Conservation (phyloP, 306 rosid genomes). For the Castanea mollissima region DNA sequence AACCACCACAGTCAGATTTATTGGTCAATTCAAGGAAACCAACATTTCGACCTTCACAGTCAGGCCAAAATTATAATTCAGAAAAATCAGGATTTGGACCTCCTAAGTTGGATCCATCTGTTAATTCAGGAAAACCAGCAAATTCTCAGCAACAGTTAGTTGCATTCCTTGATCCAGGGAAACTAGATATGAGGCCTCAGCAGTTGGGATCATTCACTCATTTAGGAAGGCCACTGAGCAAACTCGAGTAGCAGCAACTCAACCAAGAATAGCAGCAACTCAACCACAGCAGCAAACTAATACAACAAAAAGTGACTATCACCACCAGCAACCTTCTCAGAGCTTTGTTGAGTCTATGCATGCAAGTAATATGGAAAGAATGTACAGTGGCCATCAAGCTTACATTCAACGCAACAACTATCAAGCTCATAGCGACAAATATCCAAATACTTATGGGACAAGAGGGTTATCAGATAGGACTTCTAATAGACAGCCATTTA, state of each 20-base stretch:
- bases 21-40: background rate
- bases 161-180: background rate
- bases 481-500: constrained; percentile 34
- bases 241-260: background rate
- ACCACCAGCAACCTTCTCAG: constrained; percentile 28
- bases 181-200: constrained; percentile 2
- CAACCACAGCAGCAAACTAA: background rate
- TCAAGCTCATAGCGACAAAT: background rate
- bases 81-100: constrained; percentile 27
- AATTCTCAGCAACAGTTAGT: background rate
- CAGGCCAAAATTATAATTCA: background rate
- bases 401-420: constrained; percentile 3
- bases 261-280: background rate
- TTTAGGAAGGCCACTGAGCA: constrained; percentile 2
- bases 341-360: background rate
- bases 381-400: background rate
- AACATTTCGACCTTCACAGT: constrained; percentile 21
- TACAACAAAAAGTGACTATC: background rate
- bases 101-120: constrained; percentile 2
- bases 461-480: constrained; percentile 5
- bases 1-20: background rate
- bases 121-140: background rate
- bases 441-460: background rate
- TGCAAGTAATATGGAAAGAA: background rate
- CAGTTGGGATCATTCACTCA: constrained; percentile 4